A percentile compares a stretch with the other conserved stretches of the same genome.
Conservation (phyloP, 2,329 filamentous ascomycete species). For the Annulohypoxylon truncatum region DNA sequence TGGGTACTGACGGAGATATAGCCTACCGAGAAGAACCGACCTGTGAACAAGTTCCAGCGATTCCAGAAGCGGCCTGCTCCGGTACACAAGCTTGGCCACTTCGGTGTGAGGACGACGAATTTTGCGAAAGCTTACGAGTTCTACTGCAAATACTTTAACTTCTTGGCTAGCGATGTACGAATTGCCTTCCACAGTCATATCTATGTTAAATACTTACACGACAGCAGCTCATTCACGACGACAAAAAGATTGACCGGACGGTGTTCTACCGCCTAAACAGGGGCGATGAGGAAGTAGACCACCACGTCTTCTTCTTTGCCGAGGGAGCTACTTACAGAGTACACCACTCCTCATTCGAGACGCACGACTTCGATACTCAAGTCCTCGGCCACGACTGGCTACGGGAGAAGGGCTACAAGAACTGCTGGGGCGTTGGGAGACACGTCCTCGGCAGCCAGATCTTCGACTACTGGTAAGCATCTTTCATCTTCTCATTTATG, state of each 20-base stretch:
- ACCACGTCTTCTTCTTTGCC: slow-evolving; percentile 64
- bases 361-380: slow-evolving; percentile 78
- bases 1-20: slow-evolving; percentile 35
- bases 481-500: slow-evolving; percentile 28
- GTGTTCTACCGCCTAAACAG: slow-evolving; percentile 60
- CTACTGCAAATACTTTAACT: slow-evolving; percentile 63
- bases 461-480: slow-evolving; percentile 76
- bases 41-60: slow-evolving; percentile 61
- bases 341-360: slow-evolving; percentile 77
- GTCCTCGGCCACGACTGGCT: slow-evolving; percentile 77
- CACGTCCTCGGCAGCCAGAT: slow-evolving; percentile 78
- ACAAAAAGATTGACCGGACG: slow-evolving; percentile 53
- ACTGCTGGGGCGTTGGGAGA: slow-evolving; percentile 77
- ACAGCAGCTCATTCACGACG: slow-evolving; percentile 55
- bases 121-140: slow-evolving; percentile 63
- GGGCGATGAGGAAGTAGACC: slow-evolving; percentile 60
- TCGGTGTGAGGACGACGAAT: slow-evolving; percentile 64
- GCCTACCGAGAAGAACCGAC: slow-evolving; percentile 61
- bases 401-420: slow-evolving; percentile 68
- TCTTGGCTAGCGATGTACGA: slow-evolving; percentile 61
- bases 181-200: neutral
- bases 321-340: slow-evolving; percentile 63
- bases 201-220: slow-evolving; percentile 9
- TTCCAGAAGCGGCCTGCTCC: slow-evolving; percentile 62
- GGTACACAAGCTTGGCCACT: slow-evolving; percentile 66